Percentiles rank a stretch among this genome's conserved stretches.
Conservation (phyloP, 1,139 yeast species). For the Kazachstania sp. region DNA sequence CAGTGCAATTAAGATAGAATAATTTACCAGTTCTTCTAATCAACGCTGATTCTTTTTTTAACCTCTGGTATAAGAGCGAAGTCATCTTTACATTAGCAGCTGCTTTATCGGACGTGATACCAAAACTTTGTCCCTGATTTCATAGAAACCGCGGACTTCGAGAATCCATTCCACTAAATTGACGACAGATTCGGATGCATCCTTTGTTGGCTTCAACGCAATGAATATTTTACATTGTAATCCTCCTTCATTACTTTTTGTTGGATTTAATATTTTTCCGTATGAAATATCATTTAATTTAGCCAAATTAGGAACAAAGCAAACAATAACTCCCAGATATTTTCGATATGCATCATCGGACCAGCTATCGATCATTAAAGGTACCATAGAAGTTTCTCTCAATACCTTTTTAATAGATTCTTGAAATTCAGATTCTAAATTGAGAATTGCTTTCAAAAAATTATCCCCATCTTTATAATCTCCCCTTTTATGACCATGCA, state of each 20-base stretch:
- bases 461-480: not conserved
- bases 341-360: not conserved
- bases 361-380: not conserved
- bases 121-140: not conserved
- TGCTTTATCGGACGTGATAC: not conserved
- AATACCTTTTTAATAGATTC: no score
- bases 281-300: not conserved
- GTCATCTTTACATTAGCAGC: not conserved
- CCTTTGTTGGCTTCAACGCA: not conserved
- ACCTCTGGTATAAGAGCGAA: not conserved
- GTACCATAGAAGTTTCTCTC: not conserved
- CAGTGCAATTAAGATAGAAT: not conserved
- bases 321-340: not conserved
- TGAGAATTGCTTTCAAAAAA: not conserved
- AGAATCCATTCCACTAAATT: not conserved
- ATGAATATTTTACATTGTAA: not conserved
- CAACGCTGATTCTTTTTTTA: not conserved
- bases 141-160: not conserved
- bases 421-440: not conserved
- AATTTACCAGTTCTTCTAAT: not conserved
- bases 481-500: not conserved
- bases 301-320: not conserved
- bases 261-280: not conserved
- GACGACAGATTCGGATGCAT: not conserved
- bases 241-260: not conserved